phyloP scores from a whole-genome alignment of 2,329 filamentous ascomycete genomes.

The Alternaria viburni region DNA sequence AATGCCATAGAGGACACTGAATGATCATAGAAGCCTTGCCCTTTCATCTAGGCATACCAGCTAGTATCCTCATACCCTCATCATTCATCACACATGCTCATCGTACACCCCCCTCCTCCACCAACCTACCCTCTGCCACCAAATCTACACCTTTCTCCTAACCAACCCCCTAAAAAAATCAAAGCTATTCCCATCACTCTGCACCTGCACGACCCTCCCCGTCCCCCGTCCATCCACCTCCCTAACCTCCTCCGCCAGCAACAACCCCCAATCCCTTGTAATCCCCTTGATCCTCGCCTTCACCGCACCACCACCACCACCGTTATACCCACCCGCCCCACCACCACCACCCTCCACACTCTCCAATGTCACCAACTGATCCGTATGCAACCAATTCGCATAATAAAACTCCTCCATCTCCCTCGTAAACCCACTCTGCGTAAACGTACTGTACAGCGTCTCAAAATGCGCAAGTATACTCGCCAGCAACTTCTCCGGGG shows the following conservation, averaged over 20 bases:
- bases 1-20: no score
- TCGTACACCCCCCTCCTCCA: no score
- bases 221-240: constrained; percentile 73
- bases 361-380: constrained; percentile 75
- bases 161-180: constrained; percentile 93
- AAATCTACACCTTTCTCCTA: constrained; percentile 68
- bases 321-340: no score
- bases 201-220: constrained; percentile 80
- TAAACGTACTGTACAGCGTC: constrained; percentile 75
- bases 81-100: no score
- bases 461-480: constrained; percentile 81
- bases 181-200: constrained; percentile 98
- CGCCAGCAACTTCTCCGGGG: constrained; percentile 80
- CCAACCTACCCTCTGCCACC: no score
- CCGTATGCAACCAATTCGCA: constrained; percentile 76
- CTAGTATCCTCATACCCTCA: no score
- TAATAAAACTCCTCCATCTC: constrained; percentile 72
- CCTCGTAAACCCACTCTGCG: constrained; percentile 74
- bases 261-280: constrained; percentile 86
- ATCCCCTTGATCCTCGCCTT: constrained; percentile 83
- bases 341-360: constrained; percentile 49
- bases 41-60: no score
- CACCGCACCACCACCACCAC: constrained; percentile 25
- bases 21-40: no score
- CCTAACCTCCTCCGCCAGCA: constrained; percentile 83